A percentile compares a stretch with the other conserved stretches of the same genome.
These are phyloP conservation scores for Phytophthora cactorum DNA, from an alignment of 352 stramenopile species.

Conservation along the genomic window DNA sequence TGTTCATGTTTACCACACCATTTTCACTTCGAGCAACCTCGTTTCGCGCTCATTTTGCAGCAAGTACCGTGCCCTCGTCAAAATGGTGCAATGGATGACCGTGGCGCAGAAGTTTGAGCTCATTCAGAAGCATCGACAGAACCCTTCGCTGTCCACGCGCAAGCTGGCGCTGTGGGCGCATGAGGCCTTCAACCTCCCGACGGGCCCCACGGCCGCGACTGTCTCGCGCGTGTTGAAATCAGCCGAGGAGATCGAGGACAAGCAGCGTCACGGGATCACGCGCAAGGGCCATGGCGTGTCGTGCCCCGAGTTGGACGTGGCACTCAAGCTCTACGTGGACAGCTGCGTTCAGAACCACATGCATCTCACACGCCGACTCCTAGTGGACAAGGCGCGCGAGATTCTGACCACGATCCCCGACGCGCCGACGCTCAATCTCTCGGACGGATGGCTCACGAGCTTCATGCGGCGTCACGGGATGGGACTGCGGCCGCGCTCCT, in stretches of 20 bases:
- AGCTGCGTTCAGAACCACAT: slow-evolving; percentile 20
- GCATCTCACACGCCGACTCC: slow-evolving; percentile 27
- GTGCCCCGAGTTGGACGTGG: slow-evolving; percentile 28
- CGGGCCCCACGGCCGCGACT: slow-evolving; percentile 23
- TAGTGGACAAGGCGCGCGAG: slow-evolving; percentile 31
- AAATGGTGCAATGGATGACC: slow-evolving; percentile 45
- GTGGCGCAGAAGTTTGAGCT: slow-evolving; percentile 43
- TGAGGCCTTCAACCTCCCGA: slow-evolving; percentile 36
- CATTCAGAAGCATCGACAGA: slow-evolving; percentile 38
- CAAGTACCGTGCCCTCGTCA: slow-evolving; percentile 24
- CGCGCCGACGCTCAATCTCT: slow-evolving; percentile 31
- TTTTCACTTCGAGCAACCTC: slow-evolving; percentile 2
- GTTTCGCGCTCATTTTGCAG: slow-evolving; percentile 8
- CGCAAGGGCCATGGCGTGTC: slow-evolving; percentile 36
- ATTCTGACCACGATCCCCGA: slow-evolving; percentile 30
- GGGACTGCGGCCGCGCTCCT: slow-evolving; percentile 26
- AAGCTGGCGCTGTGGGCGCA: slow-evolving; percentile 36
- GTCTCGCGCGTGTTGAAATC: slow-evolving; percentile 38
- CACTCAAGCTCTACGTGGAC: slow-evolving; percentile 32
- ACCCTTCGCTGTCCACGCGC: slow-evolving; percentile 24
- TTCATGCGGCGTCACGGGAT: slow-evolving; percentile 40
- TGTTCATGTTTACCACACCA: background rate
- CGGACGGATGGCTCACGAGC: slow-evolving; percentile 39
- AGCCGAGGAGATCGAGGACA: slow-evolving; percentile 35
- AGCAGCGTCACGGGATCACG: slow-evolving; percentile 34